A percentile compares a stretch with the other conserved stretches of the same genome.
These are phyloP conservation scores for Beta vulgaris DNA, from an alignment of 148 eudicot genomes.

Conservation along the genomic window DNA sequence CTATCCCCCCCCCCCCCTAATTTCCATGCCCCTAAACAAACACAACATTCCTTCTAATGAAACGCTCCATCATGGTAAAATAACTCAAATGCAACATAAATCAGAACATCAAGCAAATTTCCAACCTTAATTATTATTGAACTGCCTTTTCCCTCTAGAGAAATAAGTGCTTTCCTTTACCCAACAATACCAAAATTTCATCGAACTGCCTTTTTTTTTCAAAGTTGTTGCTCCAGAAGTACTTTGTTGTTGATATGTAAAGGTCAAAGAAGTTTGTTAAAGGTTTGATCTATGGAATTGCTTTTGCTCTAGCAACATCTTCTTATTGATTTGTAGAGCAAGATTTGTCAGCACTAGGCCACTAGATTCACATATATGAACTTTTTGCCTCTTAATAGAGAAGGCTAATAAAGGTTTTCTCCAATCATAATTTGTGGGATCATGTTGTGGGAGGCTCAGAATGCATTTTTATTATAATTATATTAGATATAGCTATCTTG, in stretches of 20 bases:
- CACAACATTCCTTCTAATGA: too few species aligned
- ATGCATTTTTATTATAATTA: not conserved
- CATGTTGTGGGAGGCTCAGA: too few species aligned
- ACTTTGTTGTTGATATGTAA: not conserved
- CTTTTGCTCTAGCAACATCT: not conserved
- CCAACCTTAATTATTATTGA: too few species aligned
- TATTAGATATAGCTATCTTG: not conserved
- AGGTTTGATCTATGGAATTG: not conserved
- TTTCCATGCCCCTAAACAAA: too few species aligned
- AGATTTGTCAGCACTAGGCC: not conserved
- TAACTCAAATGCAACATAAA: too few species aligned
- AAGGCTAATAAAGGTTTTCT: not conserved
- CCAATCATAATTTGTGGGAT: not conserved
- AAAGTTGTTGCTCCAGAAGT: not conserved
- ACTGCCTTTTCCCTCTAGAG: too few species aligned
- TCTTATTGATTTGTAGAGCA: not conserved
- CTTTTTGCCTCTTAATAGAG: not conserved
- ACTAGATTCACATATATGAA: not conserved
- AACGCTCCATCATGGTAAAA: too few species aligned
- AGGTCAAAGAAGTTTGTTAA: not conserved
- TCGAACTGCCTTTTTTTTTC: too few species aligned
- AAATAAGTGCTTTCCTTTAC: not conserved
- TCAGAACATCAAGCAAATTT: too few species aligned
- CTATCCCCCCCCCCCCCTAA: too few species aligned
- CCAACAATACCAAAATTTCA: too few species aligned